Evolutionary conservation across 2,329 filamentous ascomycete genomes (phyloP).

Genomic region (Volutella citrinella): DNA sequence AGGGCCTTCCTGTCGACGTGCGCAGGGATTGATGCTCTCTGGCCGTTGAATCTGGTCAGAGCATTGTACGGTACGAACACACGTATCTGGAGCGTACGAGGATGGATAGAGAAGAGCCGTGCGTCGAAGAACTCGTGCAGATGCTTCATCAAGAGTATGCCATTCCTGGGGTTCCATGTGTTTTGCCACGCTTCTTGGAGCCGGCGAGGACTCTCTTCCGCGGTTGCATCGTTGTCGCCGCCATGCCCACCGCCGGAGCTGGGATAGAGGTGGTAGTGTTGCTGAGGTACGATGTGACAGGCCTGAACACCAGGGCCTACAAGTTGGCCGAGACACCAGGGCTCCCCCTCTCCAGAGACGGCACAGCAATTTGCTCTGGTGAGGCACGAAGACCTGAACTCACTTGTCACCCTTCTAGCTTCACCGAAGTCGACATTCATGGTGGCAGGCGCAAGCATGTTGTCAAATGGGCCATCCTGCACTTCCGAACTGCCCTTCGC

Average conservation of each 20-base stretch:
- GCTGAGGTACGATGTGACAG: constrained; percentile 19
- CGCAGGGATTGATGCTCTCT: constrained; percentile 6
- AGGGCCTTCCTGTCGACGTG: constrained; percentile 11
- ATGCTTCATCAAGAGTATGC: constrained; percentile 15
- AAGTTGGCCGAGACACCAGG: constrained; percentile 8
- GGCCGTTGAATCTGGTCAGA: constrained; percentile 10
- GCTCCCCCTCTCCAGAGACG: constrained; percentile 15
- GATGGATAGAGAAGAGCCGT: constrained; percentile 22
- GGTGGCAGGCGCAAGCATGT: constrained; percentile 4
- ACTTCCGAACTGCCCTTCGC: background rate
- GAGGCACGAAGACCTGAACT: constrained; percentile 3
- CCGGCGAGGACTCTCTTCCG: background rate
- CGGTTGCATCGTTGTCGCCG: background rate
- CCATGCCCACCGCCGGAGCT: background rate
- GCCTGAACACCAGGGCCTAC: constrained; percentile 16
- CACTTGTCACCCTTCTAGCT: background rate
- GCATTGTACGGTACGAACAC: constrained; percentile 17
- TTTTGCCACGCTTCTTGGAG: constrained; percentile 7
- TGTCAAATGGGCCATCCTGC: constrained; percentile 2
- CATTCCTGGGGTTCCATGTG: constrained; percentile 10
- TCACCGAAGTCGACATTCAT: constrained; percentile 2
- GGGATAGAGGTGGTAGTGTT: constrained; percentile 18
- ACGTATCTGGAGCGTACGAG: constrained; percentile 14
- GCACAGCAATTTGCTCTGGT: constrained; percentile 8
- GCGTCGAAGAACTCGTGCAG: constrained; percentile 18